Conservation (phyloP, 1,284 basidiomycete genomes). For the Cryptococcus floricola region DNA sequence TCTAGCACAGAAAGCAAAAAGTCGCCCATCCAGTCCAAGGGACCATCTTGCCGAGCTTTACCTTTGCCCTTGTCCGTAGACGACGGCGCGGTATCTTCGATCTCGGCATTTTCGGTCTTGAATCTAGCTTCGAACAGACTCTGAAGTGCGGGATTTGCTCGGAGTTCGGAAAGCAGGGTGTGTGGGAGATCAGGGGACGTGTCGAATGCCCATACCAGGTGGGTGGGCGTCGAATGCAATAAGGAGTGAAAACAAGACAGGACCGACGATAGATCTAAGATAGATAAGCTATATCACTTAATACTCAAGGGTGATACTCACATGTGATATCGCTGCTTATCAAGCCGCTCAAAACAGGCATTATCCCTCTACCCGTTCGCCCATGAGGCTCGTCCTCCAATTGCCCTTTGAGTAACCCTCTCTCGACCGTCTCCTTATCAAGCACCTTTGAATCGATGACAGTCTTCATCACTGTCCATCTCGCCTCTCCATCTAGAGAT, state of each 20-base stretch:
- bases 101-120: not conserved
- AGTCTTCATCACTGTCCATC: conserved; percentile 21
- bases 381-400: conserved; percentile 5
- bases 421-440: conserved; percentile 23
- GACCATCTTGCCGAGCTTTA: conserved; percentile 10
- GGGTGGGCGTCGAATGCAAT: conserved; percentile 57
- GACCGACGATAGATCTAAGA: conserved; percentile 62
- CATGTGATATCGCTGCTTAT: conserved; percentile 23
- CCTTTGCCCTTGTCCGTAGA: conserved; percentile 22
- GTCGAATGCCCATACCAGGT: conserved; percentile 66
- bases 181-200: conserved; percentile 55
- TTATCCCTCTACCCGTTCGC: conserved; percentile 15
- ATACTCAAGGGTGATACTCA: conserved; percentile 39
- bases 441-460: conserved; percentile 25
- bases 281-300: not conserved
- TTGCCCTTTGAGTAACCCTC: conserved; percentile 30
- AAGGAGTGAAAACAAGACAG: conserved; percentile 52
- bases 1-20: conserved; percentile 39
- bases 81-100: not conserved
- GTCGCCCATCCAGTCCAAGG: conserved; percentile 33
- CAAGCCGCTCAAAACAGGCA: conserved; percentile 47
- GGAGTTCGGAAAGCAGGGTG: conserved; percentile 73
- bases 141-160: conserved; percentile 65
- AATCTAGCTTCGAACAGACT: conserved; percentile 50
- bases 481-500: conserved; percentile 4